Evolutionary conservation across 805 yeast species (phyloP), one percentile per base, ranked within the genome.

Genomic region (Yamadazyma paraphyllophila): DNA sequence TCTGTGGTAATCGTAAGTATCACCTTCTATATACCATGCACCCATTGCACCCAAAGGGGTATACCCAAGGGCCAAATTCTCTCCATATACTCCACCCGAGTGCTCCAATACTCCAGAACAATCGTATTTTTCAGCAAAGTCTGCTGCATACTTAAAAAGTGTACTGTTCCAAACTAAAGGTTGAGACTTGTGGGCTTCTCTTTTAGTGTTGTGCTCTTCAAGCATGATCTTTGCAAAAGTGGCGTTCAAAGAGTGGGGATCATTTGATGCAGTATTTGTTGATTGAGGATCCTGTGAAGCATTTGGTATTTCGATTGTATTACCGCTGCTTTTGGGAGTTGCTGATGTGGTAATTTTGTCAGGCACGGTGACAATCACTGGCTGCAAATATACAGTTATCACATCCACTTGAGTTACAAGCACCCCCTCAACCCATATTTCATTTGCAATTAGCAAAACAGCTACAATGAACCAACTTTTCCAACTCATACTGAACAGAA

Each of bases 11-110:
- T 50, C 42, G 54, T 68, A 71, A 10, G 37, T 34, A 2, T 43
- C 26, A 7, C 69, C 70, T 52, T 71, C 76, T 13, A 54, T 48
- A 54, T 71, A 71, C 76, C 76, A 71, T 2, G 72, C 75, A 31
- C 65, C 56, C 2, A 63, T 55, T 4, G 74, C 68, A 6, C 67
- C 66, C 2, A 49, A 51, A 2, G 66, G 58, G 7, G 65, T 44
- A 48, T 64, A 69, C 0, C 75, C 75, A 12, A 65, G 53, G 2
- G 74, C 73, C 36, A 71, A 54, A 49, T 71, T 71, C 44, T 70
- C 75, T 4, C 75, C 74, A 53, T 57, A 65, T 0, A 54, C 53
- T 0, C 71, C 71, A 4, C 66, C 66, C 11, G 70, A 62, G 52
- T 71, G 75, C 8, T 42, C 46, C 29, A 71, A 54, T 14, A 54